Percentiles rank a stretch among this genome's conserved stretches.
Conservation (phyloP, 2,329 filamentous ascomycete species). For the Aspergillus sergii region DNA sequence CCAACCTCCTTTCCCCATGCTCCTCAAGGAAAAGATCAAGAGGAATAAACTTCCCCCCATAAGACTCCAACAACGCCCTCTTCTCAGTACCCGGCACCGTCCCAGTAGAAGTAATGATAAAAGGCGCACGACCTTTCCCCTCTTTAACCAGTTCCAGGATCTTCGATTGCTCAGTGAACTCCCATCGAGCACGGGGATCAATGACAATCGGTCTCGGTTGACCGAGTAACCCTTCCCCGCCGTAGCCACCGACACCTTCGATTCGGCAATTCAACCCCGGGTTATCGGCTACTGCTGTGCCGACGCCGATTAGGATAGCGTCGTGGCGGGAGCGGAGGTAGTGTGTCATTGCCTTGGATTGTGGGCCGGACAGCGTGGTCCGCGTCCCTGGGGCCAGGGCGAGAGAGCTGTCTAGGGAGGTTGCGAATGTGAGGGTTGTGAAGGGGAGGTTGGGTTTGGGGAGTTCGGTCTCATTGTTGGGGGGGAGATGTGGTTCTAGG, state of each 20-base stretch:
- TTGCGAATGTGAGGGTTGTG: constrained; percentile 84
- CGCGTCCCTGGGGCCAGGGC: constrained; percentile 72
- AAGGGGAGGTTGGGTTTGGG: constrained; percentile 40
- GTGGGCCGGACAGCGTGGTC: constrained; percentile 77
- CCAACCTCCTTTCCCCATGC: constrained; percentile 26
- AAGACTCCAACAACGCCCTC: constrained; percentile 26
- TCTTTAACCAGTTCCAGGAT: constrained; percentile 65
- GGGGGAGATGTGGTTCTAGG: constrained; percentile 12
- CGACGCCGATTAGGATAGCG: constrained; percentile 82
- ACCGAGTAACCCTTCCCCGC: constrained; percentile 46
- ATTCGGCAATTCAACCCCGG: constrained; percentile 86
- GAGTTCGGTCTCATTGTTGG: not conserved
- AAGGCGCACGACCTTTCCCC: constrained; percentile 71
- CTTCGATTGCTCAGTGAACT: constrained; percentile 60
- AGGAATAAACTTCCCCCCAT: constrained; percentile 36
- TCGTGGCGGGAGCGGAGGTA: constrained; percentile 82
- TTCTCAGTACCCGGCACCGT: constrained; percentile 18
- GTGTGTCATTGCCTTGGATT: constrained; percentile 92
- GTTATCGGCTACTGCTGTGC: constrained; percentile 81
- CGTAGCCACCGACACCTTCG: constrained; percentile 57
- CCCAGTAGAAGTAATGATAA: constrained; percentile 55
- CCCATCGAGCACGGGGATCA: constrained; percentile 75
- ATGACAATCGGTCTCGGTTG: constrained; percentile 81
- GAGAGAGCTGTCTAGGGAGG: constrained; percentile 78
- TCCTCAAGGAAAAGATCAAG: constrained; percentile 21